Conservation (phyloP, 208 protist species). For the Crithidia expoeki region DNA sequence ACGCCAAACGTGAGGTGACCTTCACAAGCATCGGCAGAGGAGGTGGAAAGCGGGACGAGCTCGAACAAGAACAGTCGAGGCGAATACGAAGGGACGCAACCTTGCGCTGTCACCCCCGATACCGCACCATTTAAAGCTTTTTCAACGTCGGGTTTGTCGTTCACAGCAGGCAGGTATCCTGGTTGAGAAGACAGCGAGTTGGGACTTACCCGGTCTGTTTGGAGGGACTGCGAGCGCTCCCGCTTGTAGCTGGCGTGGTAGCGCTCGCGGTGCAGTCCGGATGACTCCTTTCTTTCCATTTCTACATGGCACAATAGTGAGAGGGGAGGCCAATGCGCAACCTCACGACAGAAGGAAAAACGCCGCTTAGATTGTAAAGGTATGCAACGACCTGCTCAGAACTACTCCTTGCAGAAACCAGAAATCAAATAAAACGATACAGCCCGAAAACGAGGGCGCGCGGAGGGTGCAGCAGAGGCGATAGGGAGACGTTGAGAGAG, state of each 20-base stretch:
- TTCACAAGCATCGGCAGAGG: background rate
- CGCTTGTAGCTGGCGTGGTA: conserved; percentile 19
- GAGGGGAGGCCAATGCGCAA: background rate
- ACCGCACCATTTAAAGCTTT: background rate
- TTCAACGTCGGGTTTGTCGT: background rate
- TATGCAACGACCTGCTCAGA: no score
- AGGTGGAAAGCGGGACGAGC: conserved; percentile 1
- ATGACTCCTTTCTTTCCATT: conserved; percentile 8
- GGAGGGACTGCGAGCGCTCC: conserved; percentile 22
- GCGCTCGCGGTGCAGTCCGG: conserved; percentile 20
- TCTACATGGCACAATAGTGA: background rate
- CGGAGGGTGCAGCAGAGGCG: no score
- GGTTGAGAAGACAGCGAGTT: background rate
- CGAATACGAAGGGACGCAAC: background rate
- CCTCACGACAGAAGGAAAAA: no score
- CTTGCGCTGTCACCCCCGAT: background rate
- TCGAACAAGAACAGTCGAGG: conserved; percentile 13
- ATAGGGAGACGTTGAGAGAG: no score
- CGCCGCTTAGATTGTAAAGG: no score
- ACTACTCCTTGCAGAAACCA: no score
- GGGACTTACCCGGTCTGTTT: conserved; percentile 10
- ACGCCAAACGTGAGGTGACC: conserved; percentile 36
- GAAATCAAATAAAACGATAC: no score
- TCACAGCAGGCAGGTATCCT: background rate
- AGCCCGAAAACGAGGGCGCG: no score